Percentiles rank a stretch among this genome's conserved stretches.
phyloP scores from a whole-genome alignment of 495 filamentous ascomycete genomes.

The Rhypophila decipiens region DNA sequence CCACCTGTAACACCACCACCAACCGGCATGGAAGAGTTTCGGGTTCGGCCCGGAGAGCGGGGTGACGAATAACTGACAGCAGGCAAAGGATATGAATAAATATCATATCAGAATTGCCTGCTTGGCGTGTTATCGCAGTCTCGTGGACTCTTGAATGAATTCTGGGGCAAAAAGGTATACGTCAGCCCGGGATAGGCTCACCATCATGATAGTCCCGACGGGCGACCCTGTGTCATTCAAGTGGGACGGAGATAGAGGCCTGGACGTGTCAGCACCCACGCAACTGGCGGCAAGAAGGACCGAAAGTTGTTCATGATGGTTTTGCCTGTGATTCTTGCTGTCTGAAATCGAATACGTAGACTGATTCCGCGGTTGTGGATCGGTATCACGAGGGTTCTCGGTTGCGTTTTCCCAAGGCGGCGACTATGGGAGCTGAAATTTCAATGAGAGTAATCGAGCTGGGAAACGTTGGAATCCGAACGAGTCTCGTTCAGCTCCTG shows the following conservation, averaged over 20 bases:
- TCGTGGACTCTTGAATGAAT: not conserved
- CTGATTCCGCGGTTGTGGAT: not conserved
- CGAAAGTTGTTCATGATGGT: no score
- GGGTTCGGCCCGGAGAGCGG: not conserved
- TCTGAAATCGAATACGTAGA: not conserved
- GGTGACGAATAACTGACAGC: no score
- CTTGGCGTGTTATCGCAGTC: slow-evolving; percentile 13
- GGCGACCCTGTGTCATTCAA: slow-evolving; percentile 6
- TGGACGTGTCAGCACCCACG: not conserved
- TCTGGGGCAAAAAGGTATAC: slow-evolving; percentile 2
- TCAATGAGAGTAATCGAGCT: not conserved
- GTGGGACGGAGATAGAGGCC: not conserved
- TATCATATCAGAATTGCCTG: slow-evolving; percentile 15
- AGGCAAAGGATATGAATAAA: not conserved
- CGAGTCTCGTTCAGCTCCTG: not conserved
- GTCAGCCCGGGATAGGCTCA: slow-evolving; percentile 11
- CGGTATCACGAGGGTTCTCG: not conserved
- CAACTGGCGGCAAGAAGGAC: not conserved
- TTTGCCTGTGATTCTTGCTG: no score
- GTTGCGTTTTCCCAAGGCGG: not conserved
- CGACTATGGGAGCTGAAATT: not conserved
- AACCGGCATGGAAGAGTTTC: not conserved
- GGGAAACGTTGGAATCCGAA: not conserved
- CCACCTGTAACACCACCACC: not conserved
- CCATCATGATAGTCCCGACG: not conserved